These are phyloP conservation scores for Aureobasidium sp. DNA, from an alignment of 2,329 filamentous ascomycete genomes.

Conservation along the genomic window DNA sequence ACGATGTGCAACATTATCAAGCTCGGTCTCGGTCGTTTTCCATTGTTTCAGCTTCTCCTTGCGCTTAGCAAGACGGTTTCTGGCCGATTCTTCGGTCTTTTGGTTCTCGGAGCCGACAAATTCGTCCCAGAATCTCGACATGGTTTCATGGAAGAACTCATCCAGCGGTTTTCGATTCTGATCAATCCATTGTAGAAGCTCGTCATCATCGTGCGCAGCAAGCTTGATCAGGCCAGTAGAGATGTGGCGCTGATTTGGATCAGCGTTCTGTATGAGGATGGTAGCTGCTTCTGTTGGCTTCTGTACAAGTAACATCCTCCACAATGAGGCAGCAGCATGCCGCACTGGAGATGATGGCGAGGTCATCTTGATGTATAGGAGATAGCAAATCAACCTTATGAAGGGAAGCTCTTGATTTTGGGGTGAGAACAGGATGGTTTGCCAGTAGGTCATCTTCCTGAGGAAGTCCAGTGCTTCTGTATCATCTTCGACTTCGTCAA, in stretches of 20 bases:
- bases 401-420: slow-evolving; percentile 73
- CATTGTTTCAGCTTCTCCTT: slow-evolving; percentile 76
- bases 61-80: slow-evolving; percentile 61
- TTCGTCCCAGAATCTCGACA: slow-evolving; percentile 79
- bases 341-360: slow-evolving; percentile 61
- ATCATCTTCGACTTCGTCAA: slow-evolving; percentile 59
- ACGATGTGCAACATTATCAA: slow-evolving; percentile 65
- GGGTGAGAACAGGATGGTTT: slow-evolving; percentile 75
- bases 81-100: slow-evolving; percentile 67
- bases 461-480: slow-evolving; percentile 63
- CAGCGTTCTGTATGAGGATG: slow-evolving; percentile 64
- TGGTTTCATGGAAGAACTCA: slow-evolving; percentile 67
- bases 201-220: slow-evolving; percentile 79
- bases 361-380: slow-evolving; percentile 82
- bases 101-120: slow-evolving; percentile 79
- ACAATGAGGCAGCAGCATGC: slow-evolving; percentile 69
- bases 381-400: slow-evolving; percentile 80
- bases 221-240: slow-evolving; percentile 73
- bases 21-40: slow-evolving; percentile 59
- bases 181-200: slow-evolving; percentile 84
- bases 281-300: slow-evolving; percentile 74
- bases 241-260: slow-evolving; percentile 61
- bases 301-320: slow-evolving; percentile 88
- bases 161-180: slow-evolving; percentile 72
- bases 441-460: slow-evolving; percentile 88